These are phyloP conservation scores for Cystoderma amianthinum DNA, from an alignment of 768 basidiomycete species.

Conservation along the genomic window DNA sequence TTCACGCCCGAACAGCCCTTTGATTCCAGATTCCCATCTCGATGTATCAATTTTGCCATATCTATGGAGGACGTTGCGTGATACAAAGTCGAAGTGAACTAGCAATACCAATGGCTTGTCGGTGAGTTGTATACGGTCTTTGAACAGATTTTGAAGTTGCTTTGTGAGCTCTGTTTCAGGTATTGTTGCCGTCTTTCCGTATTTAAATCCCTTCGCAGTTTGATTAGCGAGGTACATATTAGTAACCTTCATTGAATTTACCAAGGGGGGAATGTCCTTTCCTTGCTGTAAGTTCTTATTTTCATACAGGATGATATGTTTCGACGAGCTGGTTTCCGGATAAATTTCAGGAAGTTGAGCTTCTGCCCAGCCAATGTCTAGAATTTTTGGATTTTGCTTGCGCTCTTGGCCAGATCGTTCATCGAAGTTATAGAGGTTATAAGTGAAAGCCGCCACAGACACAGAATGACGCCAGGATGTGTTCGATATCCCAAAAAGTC, in stretches of 20 bases:
- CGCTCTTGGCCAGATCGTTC: conserved; percentile 12
- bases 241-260: background rate
- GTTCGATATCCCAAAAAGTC: conserved; percentile 13
- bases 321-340: conserved; percentile 9
- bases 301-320: conserved; percentile 9
- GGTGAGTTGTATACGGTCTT: background rate
- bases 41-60: background rate
- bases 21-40: background rate
- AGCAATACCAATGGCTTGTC: background rate
- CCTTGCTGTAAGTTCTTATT: background rate
- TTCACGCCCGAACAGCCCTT: too few relatives aligned
- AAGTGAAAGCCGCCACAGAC: conserved; percentile 17
- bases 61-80: background rate
- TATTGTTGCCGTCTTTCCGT: background rate
- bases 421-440: conserved; percentile 17
- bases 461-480: conserved; percentile 13
- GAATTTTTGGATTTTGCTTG: conserved; percentile 13
- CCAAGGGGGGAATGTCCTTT: background rate
- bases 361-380: conserved; percentile 30
- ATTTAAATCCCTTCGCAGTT: background rate
- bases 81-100: background rate
- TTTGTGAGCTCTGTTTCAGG: background rate
- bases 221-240: background rate
- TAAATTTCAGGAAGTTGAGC: conserved; percentile 14
- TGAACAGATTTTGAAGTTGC: background rate